Evolutionary conservation across 2,329 filamentous ascomycete species (phyloP).

Genomic region (Phyllosticta citriasiana): DNA sequence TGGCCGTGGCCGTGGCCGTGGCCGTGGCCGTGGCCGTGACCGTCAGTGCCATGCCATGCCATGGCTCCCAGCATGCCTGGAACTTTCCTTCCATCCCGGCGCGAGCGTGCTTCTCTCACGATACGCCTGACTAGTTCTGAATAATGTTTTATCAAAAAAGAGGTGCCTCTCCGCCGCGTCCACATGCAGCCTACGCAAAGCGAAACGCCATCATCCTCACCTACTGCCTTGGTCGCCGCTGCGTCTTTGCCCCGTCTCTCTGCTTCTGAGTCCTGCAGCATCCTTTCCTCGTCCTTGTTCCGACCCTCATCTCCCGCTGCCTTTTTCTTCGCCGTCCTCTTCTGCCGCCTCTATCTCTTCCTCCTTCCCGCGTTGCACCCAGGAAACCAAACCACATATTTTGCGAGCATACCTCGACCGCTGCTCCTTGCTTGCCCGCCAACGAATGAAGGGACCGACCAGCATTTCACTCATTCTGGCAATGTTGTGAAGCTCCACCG

Average conservation of each 20-base stretch:
- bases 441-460: background rate
- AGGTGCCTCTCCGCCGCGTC: conserved; percentile 23
- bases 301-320: conserved; percentile 12
- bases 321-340: conserved; percentile 4
- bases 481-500: conserved; percentile 9
- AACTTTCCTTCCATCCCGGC: conserved; percentile 21
- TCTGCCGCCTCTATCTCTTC: background rate
- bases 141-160: conserved; percentile 31
- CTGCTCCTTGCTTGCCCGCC: conserved; percentile 9
- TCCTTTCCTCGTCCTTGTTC: conserved; percentile 8
- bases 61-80: conserved; percentile 19
- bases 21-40: background rate
- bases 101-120: conserved; percentile 13
- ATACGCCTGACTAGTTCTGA: conserved; percentile 18
- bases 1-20: conserved; percentile 1
- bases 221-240: conserved; percentile 8
- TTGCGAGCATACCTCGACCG: conserved; percentile 7
- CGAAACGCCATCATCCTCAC: conserved; percentile 14
- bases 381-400: conserved; percentile 11
- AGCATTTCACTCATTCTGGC: conserved; percentile 10
- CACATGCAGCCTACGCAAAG: conserved; percentile 14
- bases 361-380: conserved; percentile 2
- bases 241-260: too few relatives aligned
- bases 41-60: background rate
- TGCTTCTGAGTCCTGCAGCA: background rate